Conservation (phyloP, 2,329 filamentous ascomycete species). For the Hypoxylon sp. region DNA sequence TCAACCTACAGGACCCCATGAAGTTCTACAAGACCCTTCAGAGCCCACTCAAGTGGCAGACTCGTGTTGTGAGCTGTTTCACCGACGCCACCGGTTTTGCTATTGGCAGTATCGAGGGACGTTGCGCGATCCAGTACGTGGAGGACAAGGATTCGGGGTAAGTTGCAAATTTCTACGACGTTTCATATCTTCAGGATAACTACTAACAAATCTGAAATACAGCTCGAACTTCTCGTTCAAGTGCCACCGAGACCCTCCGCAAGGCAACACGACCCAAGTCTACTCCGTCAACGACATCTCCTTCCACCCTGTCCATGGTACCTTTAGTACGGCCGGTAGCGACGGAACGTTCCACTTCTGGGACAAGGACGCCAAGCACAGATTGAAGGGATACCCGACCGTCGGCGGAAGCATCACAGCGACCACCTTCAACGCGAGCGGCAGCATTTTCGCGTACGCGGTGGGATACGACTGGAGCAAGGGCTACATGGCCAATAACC, state of each 20-base stretch:
- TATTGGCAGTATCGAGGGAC: slow-evolving; percentile 95
- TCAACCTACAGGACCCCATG: slow-evolving; percentile 89
- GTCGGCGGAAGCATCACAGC: slow-evolving; percentile 90
- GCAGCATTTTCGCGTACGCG: slow-evolving; percentile 88
- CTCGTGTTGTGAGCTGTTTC: slow-evolving; percentile 94
- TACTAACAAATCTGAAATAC: slow-evolving; percentile 28
- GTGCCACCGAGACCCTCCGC: slow-evolving; percentile 89
- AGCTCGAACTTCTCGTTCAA: slow-evolving; percentile 99
- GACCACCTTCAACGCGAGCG: slow-evolving; percentile 91
- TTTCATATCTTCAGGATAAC: neutral
- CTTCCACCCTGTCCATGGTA: slow-evolving; percentile 96
- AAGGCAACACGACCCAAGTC: slow-evolving; percentile 86
- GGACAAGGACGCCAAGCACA: slow-evolving; percentile 93
- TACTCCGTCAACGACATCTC: slow-evolving; percentile 97
- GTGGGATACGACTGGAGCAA: slow-evolving; percentile 99
- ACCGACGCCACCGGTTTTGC: slow-evolving; percentile 92
- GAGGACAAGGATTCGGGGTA: slow-evolving; percentile 92
- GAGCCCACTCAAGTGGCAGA: slow-evolving; percentile 98
- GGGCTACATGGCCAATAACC: slow-evolving; percentile 88
- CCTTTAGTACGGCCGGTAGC: slow-evolving; percentile 96
- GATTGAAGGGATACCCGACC: slow-evolving; percentile 88
- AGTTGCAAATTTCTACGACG: slow-evolving; percentile 44
- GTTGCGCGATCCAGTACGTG: slow-evolving; percentile 98
- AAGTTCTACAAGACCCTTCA: slow-evolving; percentile 97
- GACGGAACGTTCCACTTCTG: slow-evolving; percentile 98